These are phyloP conservation scores for Eimeria acervulina DNA, from an alignment of 169 alveolate species.

Conservation along the genomic window DNA sequence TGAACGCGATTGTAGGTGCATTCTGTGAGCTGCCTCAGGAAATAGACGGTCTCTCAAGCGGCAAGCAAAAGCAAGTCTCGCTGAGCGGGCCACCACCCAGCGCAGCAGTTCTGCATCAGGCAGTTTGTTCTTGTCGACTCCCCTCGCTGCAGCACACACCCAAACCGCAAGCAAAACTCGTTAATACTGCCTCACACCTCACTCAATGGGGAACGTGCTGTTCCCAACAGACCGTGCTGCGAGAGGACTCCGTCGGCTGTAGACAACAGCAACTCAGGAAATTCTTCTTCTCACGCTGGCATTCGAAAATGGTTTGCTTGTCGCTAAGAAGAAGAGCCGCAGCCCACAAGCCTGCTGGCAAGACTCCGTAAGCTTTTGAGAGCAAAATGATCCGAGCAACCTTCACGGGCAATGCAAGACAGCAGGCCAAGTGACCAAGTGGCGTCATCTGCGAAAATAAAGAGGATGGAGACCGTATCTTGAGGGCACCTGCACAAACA, in stretches of 20 bases:
- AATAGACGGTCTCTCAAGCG: constrained; percentile 2
- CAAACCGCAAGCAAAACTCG: not conserved
- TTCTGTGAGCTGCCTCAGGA: constrained; percentile 44
- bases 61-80: constrained; percentile 53
- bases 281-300: constrained; percentile 49
- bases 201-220: not conserved
- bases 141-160: constrained; percentile 46
- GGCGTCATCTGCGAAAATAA: constrained; percentile 40
- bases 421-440: constrained; percentile 61
- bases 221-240: not conserved
- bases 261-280: not conserved
- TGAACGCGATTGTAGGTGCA: not conserved
- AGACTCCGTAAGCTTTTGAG: constrained; percentile 27
- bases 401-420: constrained; percentile 52
- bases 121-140: not conserved
- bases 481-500: constrained; percentile 58
- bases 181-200: not conserved
- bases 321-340: constrained; percentile 54
- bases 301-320: constrained; percentile 52
- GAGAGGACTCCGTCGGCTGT: not conserved
- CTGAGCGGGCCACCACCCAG: constrained; percentile 59
- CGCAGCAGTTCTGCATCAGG: constrained; percentile 51
- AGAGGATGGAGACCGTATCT: constrained; percentile 47
- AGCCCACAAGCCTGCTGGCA: constrained; percentile 71
- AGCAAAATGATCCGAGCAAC: constrained; percentile 43